Base-by-base conservation (phyloP, 2,329 filamentous ascomycete species). In the Pyrenophora graminea region DNA sequence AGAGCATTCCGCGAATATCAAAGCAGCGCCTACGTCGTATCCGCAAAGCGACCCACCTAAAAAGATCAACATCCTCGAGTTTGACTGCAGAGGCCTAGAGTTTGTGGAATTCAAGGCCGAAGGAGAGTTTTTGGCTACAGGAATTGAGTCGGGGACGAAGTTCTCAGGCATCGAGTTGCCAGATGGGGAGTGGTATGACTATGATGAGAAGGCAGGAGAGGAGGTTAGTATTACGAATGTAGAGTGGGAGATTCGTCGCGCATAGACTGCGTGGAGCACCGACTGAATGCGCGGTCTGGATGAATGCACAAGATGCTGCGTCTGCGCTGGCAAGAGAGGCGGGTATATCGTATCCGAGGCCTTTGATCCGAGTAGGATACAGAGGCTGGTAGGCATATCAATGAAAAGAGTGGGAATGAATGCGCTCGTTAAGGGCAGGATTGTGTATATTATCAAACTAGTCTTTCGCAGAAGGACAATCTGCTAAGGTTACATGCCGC, bases 181-280 rank as follows among this genome's bases (percentile, higher is more conserved):
- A 0, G 94, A 99, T 23, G 93, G 90, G 21, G 94, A 99, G 66
- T 99, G 94, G 94, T 99, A 89, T 74, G 93, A 97, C 64, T 99
- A 97, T 67, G 92, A 97, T 63, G 92, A 97, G 76, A 97, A 97
- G 79, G 83, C 90, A 0, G 82, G 87, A 0, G 90, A 96, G 42
- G 92, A 97, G 74, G 92, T 97, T 39, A 94, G 90, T 73, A 91
- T 97, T 71, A 93, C 91, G 71, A 90, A 94, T 25, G 74, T 96
- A 48, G 89, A 84, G 55, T 99, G 91, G 91, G 87, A 91, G 61
- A 88, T 99, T 61, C 82, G 84, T 58, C 82, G 91, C 59, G 84
- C 85, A 31, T 94, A 62, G 49, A 23, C 40, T 45, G 8, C 34
- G 42, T 12, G 3, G 10, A 12, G 9, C 9, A 9, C 10, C 27